These are phyloP conservation scores for Paxillus rubicundulus DNA, from an alignment of 768 basidiomycete species.

Conservation along the genomic window DNA sequence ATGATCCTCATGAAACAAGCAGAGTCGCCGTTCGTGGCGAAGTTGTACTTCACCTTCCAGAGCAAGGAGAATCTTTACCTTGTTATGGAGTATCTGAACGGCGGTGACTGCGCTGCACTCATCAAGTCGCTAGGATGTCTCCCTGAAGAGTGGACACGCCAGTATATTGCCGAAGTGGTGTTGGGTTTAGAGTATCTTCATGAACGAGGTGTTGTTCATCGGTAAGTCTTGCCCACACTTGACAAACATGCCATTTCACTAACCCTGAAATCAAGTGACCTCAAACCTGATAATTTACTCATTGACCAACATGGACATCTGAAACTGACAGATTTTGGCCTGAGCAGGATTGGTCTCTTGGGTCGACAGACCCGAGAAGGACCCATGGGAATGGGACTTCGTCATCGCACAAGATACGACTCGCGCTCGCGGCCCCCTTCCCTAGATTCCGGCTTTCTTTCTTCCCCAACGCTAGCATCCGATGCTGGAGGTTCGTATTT, in stretches of 20 bases:
- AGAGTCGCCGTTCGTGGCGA: constrained; percentile 96
- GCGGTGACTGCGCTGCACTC: constrained; percentile 95
- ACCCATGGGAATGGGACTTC: constrained; percentile 41
- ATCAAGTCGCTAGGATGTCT: constrained; percentile 93
- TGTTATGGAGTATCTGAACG: constrained; percentile 99
- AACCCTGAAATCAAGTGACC: constrained; percentile 57
- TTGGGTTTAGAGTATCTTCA: constrained; percentile 97
- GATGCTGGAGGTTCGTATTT: constrained; percentile 81
- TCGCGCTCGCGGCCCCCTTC: constrained; percentile 82
- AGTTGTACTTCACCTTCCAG: constrained; percentile 98
- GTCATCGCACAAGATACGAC: constrained; percentile 54
- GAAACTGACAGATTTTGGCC: constrained; percentile 96
- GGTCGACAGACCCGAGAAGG: constrained; percentile 89
- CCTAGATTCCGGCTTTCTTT: constrained; percentile 74
- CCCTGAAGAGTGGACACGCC: constrained; percentile 95
- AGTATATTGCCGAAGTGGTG: constrained; percentile 95
- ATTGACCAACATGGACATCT: constrained; percentile 96
- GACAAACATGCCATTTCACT: not conserved
- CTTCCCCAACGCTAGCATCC: constrained; percentile 67
- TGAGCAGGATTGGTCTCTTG: constrained; percentile 95
- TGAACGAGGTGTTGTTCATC: constrained; percentile 91
- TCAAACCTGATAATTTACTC: constrained; percentile 97
- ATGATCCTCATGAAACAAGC: constrained; percentile 99
- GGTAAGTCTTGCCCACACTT: constrained; percentile 48
- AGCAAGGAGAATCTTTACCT: constrained; percentile 98